Evolutionary conservation across 164 flowering plant genomes (phyloP), one percentile per base, ranked within the genome.

Genomic region (Liriodendron chinense): DNA sequence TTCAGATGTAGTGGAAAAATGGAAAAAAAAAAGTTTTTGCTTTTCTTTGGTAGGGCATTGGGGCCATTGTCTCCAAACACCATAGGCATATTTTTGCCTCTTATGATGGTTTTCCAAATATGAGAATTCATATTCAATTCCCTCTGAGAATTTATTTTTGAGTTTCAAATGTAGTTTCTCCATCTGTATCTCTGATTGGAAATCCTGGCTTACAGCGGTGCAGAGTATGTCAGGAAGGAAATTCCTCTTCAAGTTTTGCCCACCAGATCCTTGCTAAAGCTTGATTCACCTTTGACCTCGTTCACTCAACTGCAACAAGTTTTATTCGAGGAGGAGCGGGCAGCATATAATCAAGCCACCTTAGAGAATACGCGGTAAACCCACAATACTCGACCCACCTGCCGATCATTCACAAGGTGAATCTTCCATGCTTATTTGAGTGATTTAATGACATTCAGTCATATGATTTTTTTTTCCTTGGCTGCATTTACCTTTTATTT

Each of bases 291-390:
- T 73, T 76, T 93, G 71, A 63, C 80, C 5, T 93, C 98, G 71
- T 96, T 85, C 79, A 86, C 85, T 53, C 91, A 93, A 73, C 85
- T 96, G 81, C 99, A 96, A 76, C 86, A 80, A 65, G 92, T 96
- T 25, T 74, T 96, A 18, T 94, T 76, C 80, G 94, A 96, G 77
- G 98, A 96, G 83, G 99, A 94, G 79, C 76, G 81, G 48, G 88
- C 92, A n/a, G 99, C 99, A 64, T 94, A 94, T 82, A 82, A 84
- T 75, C 92, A 94, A 78, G 96, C 98, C 49, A 78, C 92, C 65
- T 63, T 76, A 63, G 93, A 91, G 77, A 91, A 86, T 78, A 81
- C 80, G 79, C 89, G 92, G 99, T 96, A 76, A 77, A 74, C 28
- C 56, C 28, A 20, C 63, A 3, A 26, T 13, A 63, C 59, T 5